These are phyloP conservation scores for Tubosaeta sp. DNA, from an alignment of 768 basidiomycete genomes.

Conservation along the genomic window DNA sequence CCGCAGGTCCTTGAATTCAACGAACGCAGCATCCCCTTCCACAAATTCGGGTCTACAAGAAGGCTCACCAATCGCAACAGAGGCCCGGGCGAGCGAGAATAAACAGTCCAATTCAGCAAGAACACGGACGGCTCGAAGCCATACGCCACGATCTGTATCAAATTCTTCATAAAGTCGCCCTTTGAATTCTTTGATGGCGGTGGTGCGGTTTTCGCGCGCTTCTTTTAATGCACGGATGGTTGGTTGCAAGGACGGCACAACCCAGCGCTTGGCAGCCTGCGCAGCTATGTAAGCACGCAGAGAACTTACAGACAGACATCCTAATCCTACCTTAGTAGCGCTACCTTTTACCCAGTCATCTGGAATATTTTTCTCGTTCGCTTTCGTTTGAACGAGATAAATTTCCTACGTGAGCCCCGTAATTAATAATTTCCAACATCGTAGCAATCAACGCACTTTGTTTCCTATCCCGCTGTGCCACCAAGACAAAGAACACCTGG, in stretches of 20 bases:
- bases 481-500: conserved; percentile 49
- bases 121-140: conserved; percentile 80
- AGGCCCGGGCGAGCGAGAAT: conserved; percentile 86
- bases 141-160: conserved; percentile 72
- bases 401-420: conserved; percentile 61
- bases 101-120: conserved; percentile 97
- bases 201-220: conserved; percentile 82
- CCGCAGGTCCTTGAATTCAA: conserved; percentile 86
- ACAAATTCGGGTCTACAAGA: conserved; percentile 89
- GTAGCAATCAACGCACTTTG: conserved; percentile 46
- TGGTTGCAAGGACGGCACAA: conserved; percentile 65
- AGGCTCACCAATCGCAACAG: conserved; percentile 87
- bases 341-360: conserved; percentile 78
- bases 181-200: conserved; percentile 81
- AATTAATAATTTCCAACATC: background rate
- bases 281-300: background rate
- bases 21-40: conserved; percentile 69
- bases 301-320: background rate
- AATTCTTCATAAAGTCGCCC: conserved; percentile 76
- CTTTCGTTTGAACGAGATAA: conserved; percentile 76
- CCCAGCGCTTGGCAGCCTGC: conserved; percentile 73
- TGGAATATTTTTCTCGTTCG: conserved; percentile 61
- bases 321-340: conserved; percentile 67
- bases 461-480: conserved; percentile 82
- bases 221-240: conserved; percentile 86